phyloP scores from a whole-genome alignment of 2,329 filamentous ascomycete genomes.

The Colletotrichum sublineola region DNA sequence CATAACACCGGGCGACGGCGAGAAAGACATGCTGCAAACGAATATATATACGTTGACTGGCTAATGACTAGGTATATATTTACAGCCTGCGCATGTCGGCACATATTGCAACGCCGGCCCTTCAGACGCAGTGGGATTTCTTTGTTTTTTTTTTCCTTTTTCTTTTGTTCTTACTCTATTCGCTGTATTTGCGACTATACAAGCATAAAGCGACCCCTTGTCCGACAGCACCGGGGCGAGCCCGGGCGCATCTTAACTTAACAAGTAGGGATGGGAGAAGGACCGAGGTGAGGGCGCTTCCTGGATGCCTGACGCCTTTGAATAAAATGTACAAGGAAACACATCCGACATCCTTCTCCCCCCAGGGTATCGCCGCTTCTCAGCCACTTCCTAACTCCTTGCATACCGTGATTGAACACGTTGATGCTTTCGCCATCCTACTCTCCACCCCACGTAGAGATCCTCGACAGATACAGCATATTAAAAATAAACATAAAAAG shows the following conservation, averaged over 20 bases:
- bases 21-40: slow-evolving; percentile 25
- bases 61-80: slow-evolving; percentile 35
- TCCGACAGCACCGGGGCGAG: slow-evolving; percentile 8
- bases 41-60: slow-evolving; percentile 32
- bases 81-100: slow-evolving; percentile 39
- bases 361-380: slow-evolving; percentile 34
- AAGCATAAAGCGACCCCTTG: slow-evolving; percentile 29
- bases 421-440: slow-evolving; percentile 15
- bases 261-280: slow-evolving; percentile 28
- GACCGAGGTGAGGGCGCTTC: slow-evolving; percentile 12
- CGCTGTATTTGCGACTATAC: slow-evolving; percentile 35
- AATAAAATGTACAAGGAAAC: slow-evolving; percentile 39
- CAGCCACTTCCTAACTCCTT: slow-evolving; percentile 33
- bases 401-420: slow-evolving; percentile 27
- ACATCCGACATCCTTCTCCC: slow-evolving; percentile 23
- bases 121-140: slow-evolving; percentile 36
- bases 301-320: slow-evolving; percentile 14
- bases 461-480: slow-evolving; percentile 39
- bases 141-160: slow-evolving; percentile 27
- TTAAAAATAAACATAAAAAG: slow-evolving; percentile 32
- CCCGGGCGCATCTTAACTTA: slow-evolving; percentile 33
- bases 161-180: slow-evolving; percentile 35
- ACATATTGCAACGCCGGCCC: slow-evolving; percentile 27
- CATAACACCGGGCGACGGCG: background rate
- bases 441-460: slow-evolving; percentile 29